Conservation (phyloP, 2,329 filamentous ascomycete genomes). For the Bipolaris cookei region DNA sequence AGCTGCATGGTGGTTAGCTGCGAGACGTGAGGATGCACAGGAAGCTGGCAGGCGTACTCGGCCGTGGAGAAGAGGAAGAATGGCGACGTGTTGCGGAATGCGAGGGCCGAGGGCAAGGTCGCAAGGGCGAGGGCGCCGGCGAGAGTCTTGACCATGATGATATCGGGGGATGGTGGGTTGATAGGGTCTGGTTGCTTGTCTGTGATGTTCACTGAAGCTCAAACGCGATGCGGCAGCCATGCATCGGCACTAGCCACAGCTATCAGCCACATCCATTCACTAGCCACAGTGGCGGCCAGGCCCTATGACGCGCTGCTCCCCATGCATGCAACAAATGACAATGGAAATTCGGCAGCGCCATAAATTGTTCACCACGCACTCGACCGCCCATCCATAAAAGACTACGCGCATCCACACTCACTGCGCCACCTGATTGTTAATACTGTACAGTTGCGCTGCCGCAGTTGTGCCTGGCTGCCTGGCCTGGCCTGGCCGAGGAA, state of each 20-base stretch:
- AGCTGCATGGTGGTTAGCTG: slow-evolving; percentile 38
- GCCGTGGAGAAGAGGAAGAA: slow-evolving; percentile 87
- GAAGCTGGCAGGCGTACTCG: slow-evolving; percentile 63
- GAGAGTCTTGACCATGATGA: slow-evolving; percentile 53
- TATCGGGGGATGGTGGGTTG: slow-evolving; percentile 12
- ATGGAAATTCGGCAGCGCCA: slow-evolving; percentile 22
- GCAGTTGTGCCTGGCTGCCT: slow-evolving; percentile 7
- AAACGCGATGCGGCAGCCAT: slow-evolving; percentile 10
- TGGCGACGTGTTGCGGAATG: slow-evolving; percentile 85
- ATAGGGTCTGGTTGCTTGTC: slow-evolving; percentile 18
- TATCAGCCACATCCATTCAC: not conserved
- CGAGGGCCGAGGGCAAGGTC: slow-evolving; percentile 64
- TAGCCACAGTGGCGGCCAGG: slow-evolving; percentile 9
- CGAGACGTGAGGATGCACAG: slow-evolving; percentile 11
- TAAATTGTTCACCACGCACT: slow-evolving; percentile 1
- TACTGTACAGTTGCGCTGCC: not conserved
- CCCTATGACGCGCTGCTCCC: slow-evolving; percentile 35
- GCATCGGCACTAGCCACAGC: slow-evolving; percentile 9
- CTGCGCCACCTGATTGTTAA: slow-evolving; percentile 15
- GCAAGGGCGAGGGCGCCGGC: slow-evolving; percentile 58
- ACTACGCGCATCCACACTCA: not conserved
- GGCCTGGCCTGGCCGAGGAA: slow-evolving; percentile 3
- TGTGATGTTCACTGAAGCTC: slow-evolving; percentile 20
- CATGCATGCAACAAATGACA: not conserved
- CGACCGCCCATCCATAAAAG: not conserved